These are phyloP conservation scores for Leccinum disarticulatum DNA, from an alignment of 768 basidiomycete genomes.

Conservation along the genomic window DNA sequence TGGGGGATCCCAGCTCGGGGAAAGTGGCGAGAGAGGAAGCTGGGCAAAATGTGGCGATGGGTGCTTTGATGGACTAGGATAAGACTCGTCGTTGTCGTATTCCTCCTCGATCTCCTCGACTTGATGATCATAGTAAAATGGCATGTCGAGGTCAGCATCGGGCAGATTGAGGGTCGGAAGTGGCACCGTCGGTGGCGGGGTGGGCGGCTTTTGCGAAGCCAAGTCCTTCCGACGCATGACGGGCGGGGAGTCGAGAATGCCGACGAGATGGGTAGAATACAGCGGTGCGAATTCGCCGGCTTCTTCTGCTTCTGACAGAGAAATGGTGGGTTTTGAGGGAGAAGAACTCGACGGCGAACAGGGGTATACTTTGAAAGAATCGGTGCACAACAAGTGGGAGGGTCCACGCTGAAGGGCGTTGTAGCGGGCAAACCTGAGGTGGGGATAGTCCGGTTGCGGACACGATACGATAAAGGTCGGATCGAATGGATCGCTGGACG, in stretches of 20 bases:
- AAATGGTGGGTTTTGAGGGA: slow-evolving; percentile 23
- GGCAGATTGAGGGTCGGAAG: slow-evolving; percentile 38
- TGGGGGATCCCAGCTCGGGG: slow-evolving; percentile 33
- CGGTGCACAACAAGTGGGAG: slow-evolving; percentile 17
- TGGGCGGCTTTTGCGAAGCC: slow-evolving; percentile 34
- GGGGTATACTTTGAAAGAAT: slow-evolving; percentile 24
- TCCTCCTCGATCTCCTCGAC: slow-evolving; percentile 17
- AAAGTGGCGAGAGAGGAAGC: slow-evolving; percentile 35
- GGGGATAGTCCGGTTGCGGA: slow-evolving; percentile 14
- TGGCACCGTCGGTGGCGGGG: slow-evolving; percentile 45
- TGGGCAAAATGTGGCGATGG: slow-evolving; percentile 18
- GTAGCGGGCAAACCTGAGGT: slow-evolving; percentile 16
- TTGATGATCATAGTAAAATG: slow-evolving; percentile 16
- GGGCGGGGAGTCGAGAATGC: slow-evolving; percentile 37
- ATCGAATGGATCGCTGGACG: slow-evolving; percentile 24
- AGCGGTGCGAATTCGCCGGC: slow-evolving; percentile 10
- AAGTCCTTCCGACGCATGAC: slow-evolving; percentile 33
- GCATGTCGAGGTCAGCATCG: slow-evolving; percentile 29
- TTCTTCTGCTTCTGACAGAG: slow-evolving; percentile 27
- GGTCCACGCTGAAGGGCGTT: slow-evolving; percentile 13
- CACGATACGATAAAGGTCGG: slow-evolving; percentile 21
- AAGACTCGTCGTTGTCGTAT: slow-evolving; percentile 23
- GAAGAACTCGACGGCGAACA: slow-evolving; percentile 31
- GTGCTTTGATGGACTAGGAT: slow-evolving; percentile 8
- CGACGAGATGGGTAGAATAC: slow-evolving; percentile 30